Base-by-base conservation (phyloP, 2,329 filamentous ascomycete species). In the Gaeumannomyces tritici region DNA sequence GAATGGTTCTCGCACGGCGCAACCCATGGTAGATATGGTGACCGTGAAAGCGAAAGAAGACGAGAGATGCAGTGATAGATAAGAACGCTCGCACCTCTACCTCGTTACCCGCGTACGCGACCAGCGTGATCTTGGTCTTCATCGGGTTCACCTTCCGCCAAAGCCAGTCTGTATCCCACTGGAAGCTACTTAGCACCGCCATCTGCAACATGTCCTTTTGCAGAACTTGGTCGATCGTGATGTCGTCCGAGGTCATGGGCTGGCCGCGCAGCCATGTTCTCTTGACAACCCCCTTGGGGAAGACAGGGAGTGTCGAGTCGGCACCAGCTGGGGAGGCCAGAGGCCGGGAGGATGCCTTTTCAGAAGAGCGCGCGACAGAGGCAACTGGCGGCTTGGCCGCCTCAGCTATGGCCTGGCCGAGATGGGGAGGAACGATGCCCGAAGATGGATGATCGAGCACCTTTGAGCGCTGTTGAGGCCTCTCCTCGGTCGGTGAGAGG, bases 211-310 rank as follows among this genome's bases (percentile, higher is more conserved):
- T 81, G 1, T 84, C 75, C 64, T 85, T 87, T 71, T 96, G 89
- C 1, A 97, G 74, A 0, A 97, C 83, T 72, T 97, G 92, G 69
- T 96, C 91, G 55, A 98, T 86, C 64, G 87, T 95, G 70, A 98
- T 91, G 65, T 96, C 91, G 65, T 92, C 83, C 5, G 77, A 78
- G 0, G 73, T 78, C 47, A 89, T 80, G 1, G 81, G 77, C 65
- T 83, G 84, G 3, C 88, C 86, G 47, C 78, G 78, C 0, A 84
- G 86, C 85, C 89, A 93, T 0, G 95, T 98, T 70, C 89, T 91
- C 74, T 91, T 95, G 58, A 98, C 84, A 0, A 80, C 77, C 1
- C 93, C 93, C 55, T 75, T 73, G 2, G 78, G 76, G 65, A 77
- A 85, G 7, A 35, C 29, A 15, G 35, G 35, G 13, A 42, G 35